A percentile compares a stretch with the other conserved stretches of the same genome.
These are phyloP conservation scores for Peniophora sp. DNA, from an alignment of 1,284 basidiomycete species.

Conservation along the genomic window DNA sequence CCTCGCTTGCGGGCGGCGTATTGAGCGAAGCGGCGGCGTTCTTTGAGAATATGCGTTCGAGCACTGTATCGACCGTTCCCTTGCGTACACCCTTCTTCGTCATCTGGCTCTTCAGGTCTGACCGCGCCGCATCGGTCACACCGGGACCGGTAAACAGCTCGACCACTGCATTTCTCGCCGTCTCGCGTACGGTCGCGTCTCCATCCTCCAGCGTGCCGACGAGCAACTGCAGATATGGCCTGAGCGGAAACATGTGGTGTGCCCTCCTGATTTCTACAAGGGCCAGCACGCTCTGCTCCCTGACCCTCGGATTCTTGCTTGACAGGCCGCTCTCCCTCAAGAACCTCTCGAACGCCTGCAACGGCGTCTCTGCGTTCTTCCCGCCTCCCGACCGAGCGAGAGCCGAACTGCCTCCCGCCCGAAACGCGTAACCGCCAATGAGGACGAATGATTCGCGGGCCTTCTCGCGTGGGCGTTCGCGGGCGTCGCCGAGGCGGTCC, in stretches of 20 bases:
- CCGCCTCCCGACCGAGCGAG: slow-evolving; percentile 45
- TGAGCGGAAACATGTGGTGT: slow-evolving; percentile 72
- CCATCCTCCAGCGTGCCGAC: slow-evolving; percentile 86
- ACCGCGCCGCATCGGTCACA: slow-evolving; percentile 78
- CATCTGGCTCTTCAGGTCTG: slow-evolving; percentile 92
- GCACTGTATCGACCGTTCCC: slow-evolving; percentile 68
- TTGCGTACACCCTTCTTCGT: slow-evolving; percentile 80
- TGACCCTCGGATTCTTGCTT: slow-evolving; percentile 76
- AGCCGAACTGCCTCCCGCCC: slow-evolving; percentile 34
- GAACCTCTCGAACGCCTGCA: slow-evolving; percentile 70
- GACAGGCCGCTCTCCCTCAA: slow-evolving; percentile 65
- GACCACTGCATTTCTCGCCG: slow-evolving; percentile 73
- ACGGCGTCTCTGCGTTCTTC: slow-evolving; percentile 70
- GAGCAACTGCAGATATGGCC: slow-evolving; percentile 73
- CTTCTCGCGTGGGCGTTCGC: slow-evolving; percentile 65
- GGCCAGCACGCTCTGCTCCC: slow-evolving; percentile 65
- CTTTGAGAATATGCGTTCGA: slow-evolving; percentile 49
- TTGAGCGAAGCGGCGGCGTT: slow-evolving; percentile 19
- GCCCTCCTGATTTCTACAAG: slow-evolving; percentile 61
- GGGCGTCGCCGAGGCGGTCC: slow-evolving; percentile 75
- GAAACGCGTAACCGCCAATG: slow-evolving; percentile 66
- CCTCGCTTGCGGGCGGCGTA: slow-evolving; percentile 45
- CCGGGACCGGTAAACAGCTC: slow-evolving; percentile 78
- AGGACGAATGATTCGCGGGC: slow-evolving; percentile 70
- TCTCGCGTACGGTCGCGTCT: slow-evolving; percentile 84